phyloP scores from a whole-genome alignment of 495 filamentous ascomycete genomes.

The Xylaria telfairii region DNA sequence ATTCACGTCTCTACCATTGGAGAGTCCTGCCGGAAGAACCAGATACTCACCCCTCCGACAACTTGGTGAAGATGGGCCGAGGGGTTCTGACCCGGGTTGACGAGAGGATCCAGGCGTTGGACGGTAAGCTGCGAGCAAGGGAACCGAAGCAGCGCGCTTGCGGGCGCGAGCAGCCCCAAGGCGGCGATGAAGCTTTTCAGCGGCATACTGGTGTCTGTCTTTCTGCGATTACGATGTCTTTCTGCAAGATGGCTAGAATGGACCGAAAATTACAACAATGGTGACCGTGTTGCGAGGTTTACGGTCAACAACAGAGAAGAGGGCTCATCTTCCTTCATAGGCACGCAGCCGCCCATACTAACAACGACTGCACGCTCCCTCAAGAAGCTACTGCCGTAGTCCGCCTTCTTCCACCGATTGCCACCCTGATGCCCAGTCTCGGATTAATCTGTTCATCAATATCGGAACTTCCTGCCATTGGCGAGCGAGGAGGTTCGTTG shows the following conservation, averaged over 20 bases:
- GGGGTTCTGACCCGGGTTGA: slow-evolving; percentile 45
- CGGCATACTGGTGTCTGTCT: slow-evolving; percentile 41
- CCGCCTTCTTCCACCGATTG: slow-evolving; percentile 23
- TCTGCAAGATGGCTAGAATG: not conserved
- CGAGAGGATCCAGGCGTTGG: slow-evolving; percentile 49
- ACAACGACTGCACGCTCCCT: not conserved
- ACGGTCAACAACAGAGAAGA: not conserved
- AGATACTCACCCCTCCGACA: slow-evolving; percentile 61
- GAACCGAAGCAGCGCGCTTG: slow-evolving; percentile 50
- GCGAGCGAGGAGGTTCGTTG: slow-evolving; percentile 29
- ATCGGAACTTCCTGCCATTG: slow-evolving; percentile 33
- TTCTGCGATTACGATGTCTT: not conserved
- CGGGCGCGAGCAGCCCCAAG: slow-evolving; percentile 53
- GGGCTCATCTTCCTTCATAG: slow-evolving; percentile 13
- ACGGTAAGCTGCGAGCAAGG: slow-evolving; percentile 55
- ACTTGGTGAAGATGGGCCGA: slow-evolving; percentile 54
- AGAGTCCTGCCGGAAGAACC: too few species aligned
- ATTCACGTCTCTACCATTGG: not conserved
- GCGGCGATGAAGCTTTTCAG: slow-evolving; percentile 46
- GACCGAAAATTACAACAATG: not conserved
- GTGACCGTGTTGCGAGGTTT: slow-evolving; percentile 1
- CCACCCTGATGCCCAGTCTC: slow-evolving; percentile 30
- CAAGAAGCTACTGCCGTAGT: slow-evolving; percentile 31
- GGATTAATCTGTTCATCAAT: slow-evolving; percentile 27
- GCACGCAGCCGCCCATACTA: not conserved